These are phyloP conservation scores for Conticribra weissflogii DNA, from an alignment of 108 stramenopile species.

Conservation along the genomic window DNA sequence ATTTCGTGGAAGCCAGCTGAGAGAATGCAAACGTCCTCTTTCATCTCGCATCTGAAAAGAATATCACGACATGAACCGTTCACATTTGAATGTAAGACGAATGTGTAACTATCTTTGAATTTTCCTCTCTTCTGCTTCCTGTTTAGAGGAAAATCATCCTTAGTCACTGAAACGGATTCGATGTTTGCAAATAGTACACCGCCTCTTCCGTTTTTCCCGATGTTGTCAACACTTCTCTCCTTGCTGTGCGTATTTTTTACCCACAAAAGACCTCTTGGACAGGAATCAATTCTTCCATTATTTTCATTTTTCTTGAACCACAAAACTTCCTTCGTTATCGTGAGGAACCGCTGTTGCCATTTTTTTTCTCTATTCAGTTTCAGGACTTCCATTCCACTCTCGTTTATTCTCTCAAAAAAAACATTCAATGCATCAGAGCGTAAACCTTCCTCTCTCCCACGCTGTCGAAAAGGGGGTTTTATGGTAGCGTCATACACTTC, in stretches of 20 bases:
- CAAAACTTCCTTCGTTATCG: conserved; percentile 71
- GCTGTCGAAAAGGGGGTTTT: conserved; percentile 18
- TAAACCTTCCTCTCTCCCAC: conserved; percentile 15
- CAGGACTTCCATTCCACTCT: conserved; percentile 71
- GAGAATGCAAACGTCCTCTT: conserved; percentile 37
- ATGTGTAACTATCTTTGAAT: conserved; percentile 53
- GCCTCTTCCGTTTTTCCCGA: conserved; percentile 51
- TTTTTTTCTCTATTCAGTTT: conserved; percentile 80
- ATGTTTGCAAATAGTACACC: conserved; percentile 41
- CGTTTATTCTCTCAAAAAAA: conserved; percentile 53
- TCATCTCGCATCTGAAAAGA: conserved; percentile 38
- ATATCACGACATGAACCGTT: conserved; percentile 43
- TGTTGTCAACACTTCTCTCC: conserved; percentile 25
- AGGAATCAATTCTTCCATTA: conserved; percentile 26
- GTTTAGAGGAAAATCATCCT: conserved; percentile 39
- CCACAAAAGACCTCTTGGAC: conserved; percentile 50
- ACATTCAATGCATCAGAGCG: conserved; percentile 49
- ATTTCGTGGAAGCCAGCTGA: conserved; percentile 51
- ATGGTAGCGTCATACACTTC: background rate
- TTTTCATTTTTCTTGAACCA: conserved; percentile 40
- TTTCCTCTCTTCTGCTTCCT: conserved; percentile 52
- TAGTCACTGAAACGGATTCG: conserved; percentile 32
- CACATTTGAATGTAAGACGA: conserved; percentile 29
- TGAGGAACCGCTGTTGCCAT: conserved; percentile 78
- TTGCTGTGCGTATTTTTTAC: conserved; percentile 42